Base-by-base conservation (phyloP, 768 basidiomycete genomes). In the Mycena filopes region DNA sequence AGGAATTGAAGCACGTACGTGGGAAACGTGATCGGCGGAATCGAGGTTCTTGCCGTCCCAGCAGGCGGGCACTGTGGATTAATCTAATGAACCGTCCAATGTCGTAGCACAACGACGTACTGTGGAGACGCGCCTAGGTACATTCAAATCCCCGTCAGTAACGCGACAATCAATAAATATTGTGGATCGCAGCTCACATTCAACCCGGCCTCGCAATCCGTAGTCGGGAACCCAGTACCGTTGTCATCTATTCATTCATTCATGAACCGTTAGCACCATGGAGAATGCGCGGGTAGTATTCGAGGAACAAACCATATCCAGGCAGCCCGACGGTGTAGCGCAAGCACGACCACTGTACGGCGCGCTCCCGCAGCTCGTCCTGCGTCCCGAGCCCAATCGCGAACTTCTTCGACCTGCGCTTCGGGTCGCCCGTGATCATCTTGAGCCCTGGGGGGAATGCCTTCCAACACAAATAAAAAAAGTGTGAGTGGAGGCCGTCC, bases 381-480 rank as follows among this genome's bases (percentile, higher is more conserved):
- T 83, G 81, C n/a, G 80, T 76, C 9, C 80, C 81, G 60, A 75
- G 45, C 2, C 71, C 72, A 18, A 83, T 71, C 1, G 94, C 72
- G 91, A 92, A 51, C 93, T 93, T 71, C 83, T 94, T 43, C n/a
- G 88, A 87, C 4, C 88, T 87, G 76, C 89, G 60, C 83, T 4
- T 21, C 2, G 89, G 33, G 89, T 95, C 74, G 18, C 84, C 84
- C 42, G 76, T 79, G 48, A 84, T 65, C 81, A 82, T 82, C 60
- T 73, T 77, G 63, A 83, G 75, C 21, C 81, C 81, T 29, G 80
- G 71, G 7, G 82, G 82, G 66, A 83, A 83, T 1, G 82, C 80
- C 53, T 78, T n/a, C n/a, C n/a, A n/a, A n/a, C n/a, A n/a, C n/a
- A n/a, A n/a, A n/a, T n/a, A n/a, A n/a, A n/a, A n/a, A n/a, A n/a